Percentiles rank a stretch among this genome's conserved stretches.
These are phyloP conservation scores for Chlorella sp. DNA, from an alignment of 139 green algal genomes.

Conservation along the genomic window DNA sequence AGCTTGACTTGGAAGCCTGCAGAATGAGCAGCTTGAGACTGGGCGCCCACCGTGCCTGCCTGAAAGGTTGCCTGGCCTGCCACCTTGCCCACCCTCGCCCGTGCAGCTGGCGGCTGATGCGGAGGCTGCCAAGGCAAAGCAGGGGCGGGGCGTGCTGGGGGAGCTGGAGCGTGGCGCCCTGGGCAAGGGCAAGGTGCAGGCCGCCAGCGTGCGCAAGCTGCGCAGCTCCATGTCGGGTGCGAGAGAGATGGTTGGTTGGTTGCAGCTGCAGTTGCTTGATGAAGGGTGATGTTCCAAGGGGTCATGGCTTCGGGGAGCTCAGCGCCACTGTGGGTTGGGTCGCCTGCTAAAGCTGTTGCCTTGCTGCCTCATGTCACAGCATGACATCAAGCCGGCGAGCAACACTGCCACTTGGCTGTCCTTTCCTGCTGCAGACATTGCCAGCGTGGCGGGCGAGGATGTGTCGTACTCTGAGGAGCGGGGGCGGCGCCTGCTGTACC, in stretches of 20 bases:
- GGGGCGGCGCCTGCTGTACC: conserved; percentile 48
- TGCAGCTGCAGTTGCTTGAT: too few species aligned
- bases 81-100: background rate
- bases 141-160: conserved; percentile 30
- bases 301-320: too few species aligned
- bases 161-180: conserved; percentile 44
- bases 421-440: background rate
- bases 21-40: too few species aligned
- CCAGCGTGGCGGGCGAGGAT: background rate
- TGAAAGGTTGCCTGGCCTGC: background rate
- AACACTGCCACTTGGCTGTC: too few species aligned
- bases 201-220: conserved; percentile 9
- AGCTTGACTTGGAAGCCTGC: too few species aligned
- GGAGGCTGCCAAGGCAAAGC: conserved; percentile 8
- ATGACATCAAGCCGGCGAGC: too few species aligned
- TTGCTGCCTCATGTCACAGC: background rate
- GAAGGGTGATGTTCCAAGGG: too few species aligned
- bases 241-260: too few species aligned
- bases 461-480: conserved; percentile 48
- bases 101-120: conserved; percentile 36
- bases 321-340: too few species aligned
- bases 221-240: conserved; percentile 19
- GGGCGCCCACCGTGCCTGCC: too few species aligned
- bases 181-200: conserved; percentile 59
- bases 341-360: too few species aligned